Conservation (phyloP, 1,284 basidiomycete species). For the Anthracocystis setariae region DNA sequence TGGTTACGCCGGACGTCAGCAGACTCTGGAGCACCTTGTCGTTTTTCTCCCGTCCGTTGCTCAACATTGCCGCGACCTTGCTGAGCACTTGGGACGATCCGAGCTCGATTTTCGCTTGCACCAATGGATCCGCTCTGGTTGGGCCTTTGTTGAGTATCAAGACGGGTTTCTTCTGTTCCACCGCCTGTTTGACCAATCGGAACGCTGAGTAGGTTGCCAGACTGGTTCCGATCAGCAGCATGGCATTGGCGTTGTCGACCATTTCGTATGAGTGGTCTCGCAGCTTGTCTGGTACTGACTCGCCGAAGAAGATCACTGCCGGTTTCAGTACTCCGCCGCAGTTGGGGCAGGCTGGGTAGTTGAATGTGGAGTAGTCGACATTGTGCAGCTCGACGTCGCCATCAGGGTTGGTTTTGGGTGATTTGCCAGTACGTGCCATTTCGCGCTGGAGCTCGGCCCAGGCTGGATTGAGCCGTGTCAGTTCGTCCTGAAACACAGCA, state of each 20-base stretch:
- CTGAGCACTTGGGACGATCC: conserved; percentile 58
- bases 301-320: conserved; percentile 66
- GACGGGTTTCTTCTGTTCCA: conserved; percentile 50
- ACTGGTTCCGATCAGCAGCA: conserved; percentile 63
- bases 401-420: conserved; percentile 66
- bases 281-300: conserved; percentile 57
- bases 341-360: conserved; percentile 61
- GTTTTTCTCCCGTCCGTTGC: conserved; percentile 33
- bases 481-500: conserved; percentile 60
- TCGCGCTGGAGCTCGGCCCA: conserved; percentile 61
- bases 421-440: conserved; percentile 48
- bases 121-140: conserved; percentile 59
- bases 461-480: conserved; percentile 59
- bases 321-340: conserved; percentile 67
- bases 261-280: conserved; percentile 46
- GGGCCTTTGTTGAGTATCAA: conserved; percentile 65
- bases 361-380: conserved; percentile 64
- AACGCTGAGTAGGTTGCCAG: conserved; percentile 67
- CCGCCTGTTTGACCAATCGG: conserved; percentile 60
- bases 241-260: conserved; percentile 46
- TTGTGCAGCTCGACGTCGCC: conserved; percentile 64
- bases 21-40: conserved; percentile 49
- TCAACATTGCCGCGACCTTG: conserved; percentile 27
- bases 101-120: conserved; percentile 58
- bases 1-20: conserved; percentile 42